phyloP scores from a whole-genome alignment of 441 rosid genomes.

The Bruguiera hainesii region DNA sequence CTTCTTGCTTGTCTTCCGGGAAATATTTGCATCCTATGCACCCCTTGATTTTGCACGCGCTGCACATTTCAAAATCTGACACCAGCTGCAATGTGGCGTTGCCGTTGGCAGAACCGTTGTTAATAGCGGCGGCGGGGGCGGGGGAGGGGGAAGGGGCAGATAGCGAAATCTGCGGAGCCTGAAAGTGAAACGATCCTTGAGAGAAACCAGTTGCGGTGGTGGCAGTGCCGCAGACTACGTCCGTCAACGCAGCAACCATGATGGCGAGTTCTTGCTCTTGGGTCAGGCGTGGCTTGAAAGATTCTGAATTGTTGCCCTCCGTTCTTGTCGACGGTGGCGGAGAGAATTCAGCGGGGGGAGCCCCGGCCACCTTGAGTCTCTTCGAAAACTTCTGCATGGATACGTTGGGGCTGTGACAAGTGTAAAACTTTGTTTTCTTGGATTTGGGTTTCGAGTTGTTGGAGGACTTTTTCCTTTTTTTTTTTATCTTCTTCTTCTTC shows the following conservation, averaged over 20 bases:
- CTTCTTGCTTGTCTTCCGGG: slow-evolving; percentile 22
- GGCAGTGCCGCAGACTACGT: slow-evolving; percentile 48
- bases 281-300: slow-evolving; percentile 25
- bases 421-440: too few species aligned
- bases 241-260: slow-evolving; percentile 59
- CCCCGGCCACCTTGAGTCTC: background rate
- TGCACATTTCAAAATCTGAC: slow-evolving; percentile 50
- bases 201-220: slow-evolving; percentile 7
- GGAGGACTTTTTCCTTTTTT: too few species aligned
- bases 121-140: background rate
- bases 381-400: background rate
- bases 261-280: slow-evolving; percentile 53
- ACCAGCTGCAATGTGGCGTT: slow-evolving; percentile 14
- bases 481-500: too few species aligned
- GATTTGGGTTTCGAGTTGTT: background rate
- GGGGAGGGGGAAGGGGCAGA: background rate
- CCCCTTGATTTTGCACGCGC: slow-evolving; percentile 53
- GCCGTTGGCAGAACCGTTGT: background rate
- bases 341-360: slow-evolving; percentile 11
- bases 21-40: slow-evolving; percentile 75
- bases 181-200: background rate
- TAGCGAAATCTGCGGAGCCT: background rate
- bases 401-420: too few species aligned
- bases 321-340: background rate
- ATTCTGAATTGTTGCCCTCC: background rate